Conservation (phyloP, 2,329 filamentous ascomycete genomes). For the Bipolaris cookei region DNA sequence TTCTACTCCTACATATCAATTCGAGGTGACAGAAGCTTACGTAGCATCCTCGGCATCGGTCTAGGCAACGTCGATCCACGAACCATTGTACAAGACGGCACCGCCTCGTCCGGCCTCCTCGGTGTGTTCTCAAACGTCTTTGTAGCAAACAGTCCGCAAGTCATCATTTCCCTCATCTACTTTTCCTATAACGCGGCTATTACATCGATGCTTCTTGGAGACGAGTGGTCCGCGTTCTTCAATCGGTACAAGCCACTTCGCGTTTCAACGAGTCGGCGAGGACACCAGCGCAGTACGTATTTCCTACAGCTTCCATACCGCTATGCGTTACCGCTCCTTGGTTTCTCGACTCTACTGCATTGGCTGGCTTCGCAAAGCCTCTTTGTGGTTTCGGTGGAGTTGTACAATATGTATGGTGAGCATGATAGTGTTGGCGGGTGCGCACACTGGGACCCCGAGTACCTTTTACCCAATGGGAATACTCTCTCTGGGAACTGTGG, state of each 20-base stretch:
- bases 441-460: neutral
- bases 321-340: slow-evolving; percentile 47
- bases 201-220: slow-evolving; percentile 56
- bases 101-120: neutral
- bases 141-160: slow-evolving; percentile 57
- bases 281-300: slow-evolving; percentile 49
- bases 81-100: slow-evolving; percentile 6
- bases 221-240: slow-evolving; percentile 56
- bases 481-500: neutral
- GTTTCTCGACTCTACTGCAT: slow-evolving; percentile 43
- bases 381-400: slow-evolving; percentile 47
- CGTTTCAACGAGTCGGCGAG: slow-evolving; percentile 42
- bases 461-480: neutral
- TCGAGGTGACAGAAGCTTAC: slow-evolving; percentile 5
- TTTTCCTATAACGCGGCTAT: slow-evolving; percentile 55
- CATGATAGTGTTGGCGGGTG: neutral
- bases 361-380: slow-evolving; percentile 54
- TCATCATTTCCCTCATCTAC: slow-evolving; percentile 56
- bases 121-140: slow-evolving; percentile 10
- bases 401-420: slow-evolving; percentile 10
- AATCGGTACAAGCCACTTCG: slow-evolving; percentile 41
- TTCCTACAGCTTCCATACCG: slow-evolving; percentile 51
- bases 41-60: slow-evolving; percentile 4
- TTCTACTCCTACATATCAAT: neutral
- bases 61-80: slow-evolving; percentile 22